These are phyloP conservation scores for Cryptococcus neoformans DNA, from an alignment of 1,284 basidiomycete genomes.

Conservation along the genomic window DNA sequence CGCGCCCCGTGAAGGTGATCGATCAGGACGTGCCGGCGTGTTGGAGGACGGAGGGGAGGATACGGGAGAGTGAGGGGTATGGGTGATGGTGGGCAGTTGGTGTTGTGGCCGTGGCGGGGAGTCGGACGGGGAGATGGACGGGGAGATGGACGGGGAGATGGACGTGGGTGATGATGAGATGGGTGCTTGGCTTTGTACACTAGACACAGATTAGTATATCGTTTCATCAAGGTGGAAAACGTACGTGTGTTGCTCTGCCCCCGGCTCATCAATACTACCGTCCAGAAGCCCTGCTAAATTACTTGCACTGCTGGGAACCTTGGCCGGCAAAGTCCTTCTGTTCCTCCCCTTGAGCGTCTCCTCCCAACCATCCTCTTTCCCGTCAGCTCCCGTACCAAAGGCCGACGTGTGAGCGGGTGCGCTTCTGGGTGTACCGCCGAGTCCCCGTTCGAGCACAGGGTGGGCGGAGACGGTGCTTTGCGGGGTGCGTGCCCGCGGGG, in stretches of 20 bases:
- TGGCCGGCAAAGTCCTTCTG: slow-evolving; percentile 24
- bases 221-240: too few relatives aligned
- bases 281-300: background rate
- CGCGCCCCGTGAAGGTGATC: slow-evolving; percentile 11
- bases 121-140: slow-evolving; percentile 6
- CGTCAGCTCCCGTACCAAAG: slow-evolving; percentile 18
- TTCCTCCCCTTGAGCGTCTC: slow-evolving; percentile 21
- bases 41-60: slow-evolving; percentile 6
- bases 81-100: slow-evolving; percentile 27
- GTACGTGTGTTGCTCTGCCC: too few relatives aligned
- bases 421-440: slow-evolving; percentile 1
- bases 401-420: slow-evolving; percentile 23
- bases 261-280: background rate
- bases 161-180: background rate
- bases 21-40: slow-evolving; percentile 5
- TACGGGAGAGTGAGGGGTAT: slow-evolving; percentile 24
- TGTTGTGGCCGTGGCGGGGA: background rate
- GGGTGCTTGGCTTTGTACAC: background rate
- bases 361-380: slow-evolving; percentile 5
- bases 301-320: background rate
- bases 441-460: background rate
- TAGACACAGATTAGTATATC: background rate
- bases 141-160: slow-evolving; percentile 3
- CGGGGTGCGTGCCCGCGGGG: background rate
- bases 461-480: background rate